Evolutionary conservation across 2,329 filamentous ascomycete species (phyloP).

Genomic region (Botrytis fragariae): DNA sequence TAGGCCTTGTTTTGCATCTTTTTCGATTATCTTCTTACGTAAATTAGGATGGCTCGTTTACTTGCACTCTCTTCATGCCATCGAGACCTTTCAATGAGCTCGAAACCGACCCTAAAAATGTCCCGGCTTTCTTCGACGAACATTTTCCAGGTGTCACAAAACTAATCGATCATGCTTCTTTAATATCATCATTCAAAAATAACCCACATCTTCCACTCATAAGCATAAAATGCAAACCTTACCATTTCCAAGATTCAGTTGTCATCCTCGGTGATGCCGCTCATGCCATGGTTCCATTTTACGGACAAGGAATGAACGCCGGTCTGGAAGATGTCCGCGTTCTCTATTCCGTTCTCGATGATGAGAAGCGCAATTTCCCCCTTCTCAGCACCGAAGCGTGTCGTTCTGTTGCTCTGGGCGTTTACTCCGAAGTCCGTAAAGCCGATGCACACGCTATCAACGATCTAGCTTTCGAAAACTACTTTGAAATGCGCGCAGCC

Average conservation of each 20-base stretch:
- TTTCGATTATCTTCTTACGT: constrained; percentile 20
- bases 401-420: constrained; percentile 67
- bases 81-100: constrained; percentile 66
- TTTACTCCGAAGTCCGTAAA: constrained; percentile 72
- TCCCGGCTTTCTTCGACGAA: constrained; percentile 72
- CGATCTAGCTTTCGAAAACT: constrained; percentile 86
- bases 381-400: constrained; percentile 48
- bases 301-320: constrained; percentile 96
- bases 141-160: constrained; percentile 84
- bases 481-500: constrained; percentile 86
- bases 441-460: constrained; percentile 87
- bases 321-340: constrained; percentile 91
- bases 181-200: constrained; percentile 69
- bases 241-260: constrained; percentile 73
- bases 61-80: constrained; percentile 88
- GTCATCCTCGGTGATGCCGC: constrained; percentile 92
- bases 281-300: constrained; percentile 98
- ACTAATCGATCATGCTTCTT: constrained; percentile 63
- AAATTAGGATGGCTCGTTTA: constrained; percentile 81
- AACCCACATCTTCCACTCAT: constrained; percentile 94
- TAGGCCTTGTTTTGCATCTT: background rate
- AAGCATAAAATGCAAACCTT: constrained; percentile 86
- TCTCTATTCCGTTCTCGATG: constrained; percentile 79
- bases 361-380: constrained; percentile 42
- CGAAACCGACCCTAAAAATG: constrained; percentile 56